These are phyloP conservation scores for Lepidium sativum DNA, from an alignment of 345 rosid species.

Conservation along the genomic window DNA sequence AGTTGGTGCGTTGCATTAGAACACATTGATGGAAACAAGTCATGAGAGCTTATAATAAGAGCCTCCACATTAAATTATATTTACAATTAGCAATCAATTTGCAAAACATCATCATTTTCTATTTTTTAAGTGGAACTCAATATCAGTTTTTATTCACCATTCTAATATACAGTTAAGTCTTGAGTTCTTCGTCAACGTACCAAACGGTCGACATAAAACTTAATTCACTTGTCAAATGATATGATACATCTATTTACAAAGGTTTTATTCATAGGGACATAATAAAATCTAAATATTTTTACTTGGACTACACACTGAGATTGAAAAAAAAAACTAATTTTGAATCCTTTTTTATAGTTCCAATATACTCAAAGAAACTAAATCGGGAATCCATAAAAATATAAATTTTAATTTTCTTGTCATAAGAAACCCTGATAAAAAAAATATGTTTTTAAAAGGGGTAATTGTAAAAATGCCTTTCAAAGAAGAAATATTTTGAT, in stretches of 20 bases:
- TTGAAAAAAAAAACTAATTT: too few species aligned
- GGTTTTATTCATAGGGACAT: neutral
- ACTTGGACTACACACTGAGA: neutral
- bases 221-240: neutral
- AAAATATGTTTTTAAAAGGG: too few species aligned
- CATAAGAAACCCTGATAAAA: too few species aligned
- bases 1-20: conserved; percentile 54
- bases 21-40: conserved; percentile 40
- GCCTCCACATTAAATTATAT: neutral
- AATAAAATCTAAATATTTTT: neutral
- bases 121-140: conserved; percentile 15
- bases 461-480: too few species aligned
- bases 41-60: conserved; percentile 25
- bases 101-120: conserved; percentile 23
- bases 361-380: too few species aligned
- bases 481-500: too few species aligned
- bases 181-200: neutral
- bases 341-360: too few species aligned
- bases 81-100: conserved; percentile 18
- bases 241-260: neutral
- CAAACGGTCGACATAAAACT: neutral
- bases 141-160: neutral
- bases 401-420: too few species aligned
- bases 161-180: neutral
- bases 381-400: too few species aligned